A percentile compares a stretch with the other conserved stretches of the same genome.
Conservation (phyloP, 192 early-diverging fungal genomes). For the Gryganskiella cystojenkinii region DNA sequence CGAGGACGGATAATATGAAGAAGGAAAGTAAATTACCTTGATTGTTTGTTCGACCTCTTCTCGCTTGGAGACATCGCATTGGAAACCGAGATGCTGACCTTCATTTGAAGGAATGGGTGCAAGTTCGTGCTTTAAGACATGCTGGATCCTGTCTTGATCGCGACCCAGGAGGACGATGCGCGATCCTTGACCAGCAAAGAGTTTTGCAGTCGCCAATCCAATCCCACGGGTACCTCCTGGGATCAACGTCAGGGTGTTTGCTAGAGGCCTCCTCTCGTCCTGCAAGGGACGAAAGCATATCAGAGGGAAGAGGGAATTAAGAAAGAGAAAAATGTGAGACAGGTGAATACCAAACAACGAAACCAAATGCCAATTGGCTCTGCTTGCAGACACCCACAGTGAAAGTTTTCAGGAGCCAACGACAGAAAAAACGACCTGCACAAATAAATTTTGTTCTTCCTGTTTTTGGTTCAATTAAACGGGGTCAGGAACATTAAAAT, state of each 20-base stretch:
- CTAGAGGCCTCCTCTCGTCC: conserved; percentile 17
- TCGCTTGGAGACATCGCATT: conserved; percentile 58
- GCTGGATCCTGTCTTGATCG: conserved; percentile 45
- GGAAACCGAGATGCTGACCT: conserved; percentile 42
- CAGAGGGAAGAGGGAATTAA: no score
- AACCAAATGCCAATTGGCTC: neutral
- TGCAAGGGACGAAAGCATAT: neutral
- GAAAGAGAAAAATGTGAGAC: neutral
- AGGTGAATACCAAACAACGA: conserved; percentile 1
- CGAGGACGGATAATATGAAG: no score
- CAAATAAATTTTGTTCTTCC: no score
- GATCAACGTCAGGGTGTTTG: conserved; percentile 51
- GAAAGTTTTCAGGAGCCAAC: no score
- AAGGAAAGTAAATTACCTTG: conserved; percentile 57
- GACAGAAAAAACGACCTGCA: no score
- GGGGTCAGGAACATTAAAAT: neutral
- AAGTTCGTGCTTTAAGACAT: conserved; percentile 30
- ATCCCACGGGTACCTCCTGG: conserved; percentile 86
- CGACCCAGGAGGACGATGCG: conserved; percentile 68
- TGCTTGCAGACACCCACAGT: no score
- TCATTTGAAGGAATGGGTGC: conserved; percentile 24
- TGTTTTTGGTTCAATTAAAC: neutral
- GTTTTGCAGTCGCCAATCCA: conserved; percentile 71
- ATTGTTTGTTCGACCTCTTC: conserved; percentile 47
- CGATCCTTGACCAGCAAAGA: conserved; percentile 69